Conservation (phyloP, 805 yeast genomes). For the Nematodospora valgi region DNA sequence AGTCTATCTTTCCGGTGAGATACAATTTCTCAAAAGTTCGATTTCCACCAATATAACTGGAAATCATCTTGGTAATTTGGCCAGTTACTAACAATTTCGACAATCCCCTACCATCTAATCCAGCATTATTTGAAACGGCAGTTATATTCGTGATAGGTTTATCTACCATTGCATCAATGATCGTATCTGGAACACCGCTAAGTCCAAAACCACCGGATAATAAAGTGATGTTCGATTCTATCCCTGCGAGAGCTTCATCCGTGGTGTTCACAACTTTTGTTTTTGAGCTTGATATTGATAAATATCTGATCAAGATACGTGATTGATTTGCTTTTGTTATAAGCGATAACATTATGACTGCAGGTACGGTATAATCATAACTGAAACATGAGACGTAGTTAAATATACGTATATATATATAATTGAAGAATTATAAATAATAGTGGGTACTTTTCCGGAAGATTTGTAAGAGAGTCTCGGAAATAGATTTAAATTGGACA, state of each 20-base stretch:
- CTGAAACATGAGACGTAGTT: no score
- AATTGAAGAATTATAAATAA: no score
- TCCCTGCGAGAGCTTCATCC: conserved; percentile 29
- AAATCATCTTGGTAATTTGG: conserved; percentile 43
- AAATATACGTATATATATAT: no score
- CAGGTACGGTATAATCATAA: no score
- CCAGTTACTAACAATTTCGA: conserved; percentile 37
- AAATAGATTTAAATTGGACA: no score
- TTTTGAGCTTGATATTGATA: conserved; percentile 6
- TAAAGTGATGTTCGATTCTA: conserved; percentile 27
- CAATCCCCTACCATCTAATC: conserved; percentile 43
- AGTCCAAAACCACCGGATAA: conserved; percentile 51
- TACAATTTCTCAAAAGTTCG: conserved; percentile 38
- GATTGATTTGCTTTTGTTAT: conserved; percentile 1
- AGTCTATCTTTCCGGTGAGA: conserved; percentile 40
- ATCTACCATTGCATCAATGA: conserved; percentile 34
- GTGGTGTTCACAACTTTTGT: conserved; percentile 17
- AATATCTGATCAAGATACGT: conserved; percentile 5
- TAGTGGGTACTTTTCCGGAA: no score
- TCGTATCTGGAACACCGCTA: conserved; percentile 46
- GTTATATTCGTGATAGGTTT: conserved; percentile 34
- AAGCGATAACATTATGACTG: not conserved
- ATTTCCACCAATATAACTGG: conserved; percentile 46
- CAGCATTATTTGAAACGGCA: conserved; percentile 48
- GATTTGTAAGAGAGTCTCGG: no score